Evolutionary conservation across 305 asterid species (phyloP), one percentile per base, ranked within the genome.

Genomic region (Vinca major): DNA sequence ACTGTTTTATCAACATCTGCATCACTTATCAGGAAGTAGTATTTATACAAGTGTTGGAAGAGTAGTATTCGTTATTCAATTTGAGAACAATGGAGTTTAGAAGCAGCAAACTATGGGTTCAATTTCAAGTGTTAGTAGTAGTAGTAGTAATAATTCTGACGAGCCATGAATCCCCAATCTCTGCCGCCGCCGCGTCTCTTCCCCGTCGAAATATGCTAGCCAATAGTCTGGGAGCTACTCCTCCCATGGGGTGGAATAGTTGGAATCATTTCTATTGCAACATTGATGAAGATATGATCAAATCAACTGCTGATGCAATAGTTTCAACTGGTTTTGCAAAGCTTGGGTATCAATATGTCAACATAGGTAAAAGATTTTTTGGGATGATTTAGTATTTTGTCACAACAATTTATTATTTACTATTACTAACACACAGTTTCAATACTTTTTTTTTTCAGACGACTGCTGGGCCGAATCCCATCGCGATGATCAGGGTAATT

Each of bases 391-490:
- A 41, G 8, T 41, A 0, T 41, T 41, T 41, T 41, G 7, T 41
- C 45, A 41, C 33, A 41, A 41, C 45, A 41, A 41, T 41, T 41
- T 4, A 41, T 41, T 7, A 41, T 41, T 41, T 41, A 41, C 45
- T 26, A 26, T 26, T 26, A 26, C 33, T 26, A 26, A 26, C 33
- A 26, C 33, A 16, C 55, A 33, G 19, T 17, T 51, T 17, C 45
- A 50, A 41, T 49, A 55, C 58, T 19, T 58, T 77, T 37, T 68
- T 63, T 63, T 48, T 49, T 51, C 75, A 92, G 97, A 92, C 83
- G 98, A 90, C 74, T 90, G 98, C 80, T 92, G 96, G 97, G 96
- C 89, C 51, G 96, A 92, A 74, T 21, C 69, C 54, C 44, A 72
- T 51, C 88, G 98, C 1, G 87, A 87, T 37, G 82, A 70, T 41